Conservation (phyloP, 2,329 filamentous ascomycete species). For the Juglanconis juglandina region DNA sequence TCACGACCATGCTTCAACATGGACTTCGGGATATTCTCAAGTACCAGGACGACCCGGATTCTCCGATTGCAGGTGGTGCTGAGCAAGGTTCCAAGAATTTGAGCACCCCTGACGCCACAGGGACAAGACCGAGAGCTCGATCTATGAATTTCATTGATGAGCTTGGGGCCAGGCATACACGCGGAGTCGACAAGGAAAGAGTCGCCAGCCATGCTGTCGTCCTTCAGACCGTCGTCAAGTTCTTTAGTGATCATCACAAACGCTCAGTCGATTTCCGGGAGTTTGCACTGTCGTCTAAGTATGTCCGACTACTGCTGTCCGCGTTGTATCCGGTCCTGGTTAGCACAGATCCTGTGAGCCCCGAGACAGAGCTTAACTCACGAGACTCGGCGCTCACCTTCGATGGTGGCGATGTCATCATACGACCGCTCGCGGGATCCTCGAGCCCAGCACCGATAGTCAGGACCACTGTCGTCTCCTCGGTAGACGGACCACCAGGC, state of each 20-base stretch:
- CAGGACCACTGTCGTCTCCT: constrained; percentile 61
- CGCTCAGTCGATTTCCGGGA: constrained; percentile 76
- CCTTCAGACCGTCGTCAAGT: constrained; percentile 72
- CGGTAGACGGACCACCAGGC: constrained; percentile 42
- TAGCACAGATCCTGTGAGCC: constrained; percentile 76
- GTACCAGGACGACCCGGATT: constrained; percentile 58
- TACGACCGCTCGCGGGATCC: constrained; percentile 66
- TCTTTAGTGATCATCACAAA: constrained; percentile 74
- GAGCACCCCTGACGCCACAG: constrained; percentile 23
- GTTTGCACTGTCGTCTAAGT: constrained; percentile 75
- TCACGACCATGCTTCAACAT: constrained; percentile 82
- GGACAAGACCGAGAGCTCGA: constrained; percentile 45
- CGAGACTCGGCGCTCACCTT: constrained; percentile 78
- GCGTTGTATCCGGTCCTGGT: constrained; percentile 86
- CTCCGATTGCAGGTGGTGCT: constrained; percentile 34
- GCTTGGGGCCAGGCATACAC: constrained; percentile 47
- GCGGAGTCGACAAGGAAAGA: constrained; percentile 43
- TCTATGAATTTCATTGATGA: constrained; percentile 67
- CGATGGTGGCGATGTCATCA: constrained; percentile 79
- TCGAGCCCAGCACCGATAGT: constrained; percentile 65
- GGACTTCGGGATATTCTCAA: constrained; percentile 70
- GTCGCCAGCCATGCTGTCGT: constrained; percentile 60
- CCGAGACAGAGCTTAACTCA: constrained; percentile 84
- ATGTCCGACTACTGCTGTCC: constrained; percentile 73
- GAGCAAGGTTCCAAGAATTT: constrained; percentile 24